Conservation (phyloP, 768 basidiomycete genomes). For the Boletus pseudopeckii region DNA sequence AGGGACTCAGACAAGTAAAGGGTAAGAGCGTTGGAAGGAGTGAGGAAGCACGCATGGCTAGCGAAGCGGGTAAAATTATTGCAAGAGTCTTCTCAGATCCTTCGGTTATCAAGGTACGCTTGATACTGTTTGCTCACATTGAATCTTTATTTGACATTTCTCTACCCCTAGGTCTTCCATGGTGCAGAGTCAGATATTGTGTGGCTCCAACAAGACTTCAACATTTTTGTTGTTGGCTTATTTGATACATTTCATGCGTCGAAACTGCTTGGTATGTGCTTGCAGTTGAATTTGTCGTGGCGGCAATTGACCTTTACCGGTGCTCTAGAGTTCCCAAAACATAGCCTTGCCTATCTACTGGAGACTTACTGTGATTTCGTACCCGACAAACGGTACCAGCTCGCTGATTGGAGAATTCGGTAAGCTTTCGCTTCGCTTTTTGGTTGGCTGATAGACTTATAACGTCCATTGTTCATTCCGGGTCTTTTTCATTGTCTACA, state of each 20-base stretch:
- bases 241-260: slow-evolving; percentile 98
- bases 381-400: slow-evolving; percentile 93
- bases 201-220: slow-evolving; percentile 97
- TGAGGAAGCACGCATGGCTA: slow-evolving; percentile 17
- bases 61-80: slow-evolving; percentile 46
- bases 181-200: slow-evolving; percentile 92
- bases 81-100: slow-evolving; percentile 67
- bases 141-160: background rate
- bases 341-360: slow-evolving; percentile 80
- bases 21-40: slow-evolving; percentile 8
- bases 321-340: slow-evolving; percentile 68
- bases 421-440: slow-evolving; percentile 27
- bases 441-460: background rate
- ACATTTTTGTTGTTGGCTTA: slow-evolving; percentile 89
- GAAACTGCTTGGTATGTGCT: slow-evolving; percentile 61
- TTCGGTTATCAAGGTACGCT: slow-evolving; percentile 72
- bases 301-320: background rate
- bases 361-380: slow-evolving; percentile 87
- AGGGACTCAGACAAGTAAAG: slow-evolving; percentile 70
- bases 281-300: background rate
- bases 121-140: background rate
- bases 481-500: background rate
- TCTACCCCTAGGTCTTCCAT: slow-evolving; percentile 70
- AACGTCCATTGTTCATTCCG: background rate
- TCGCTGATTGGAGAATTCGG: slow-evolving; percentile 97